Percentiles rank a stretch among this genome's conserved stretches.
phyloP scores from a whole-genome alignment of 2,329 filamentous ascomycete species.

The Gyromitra esculenta region DNA sequence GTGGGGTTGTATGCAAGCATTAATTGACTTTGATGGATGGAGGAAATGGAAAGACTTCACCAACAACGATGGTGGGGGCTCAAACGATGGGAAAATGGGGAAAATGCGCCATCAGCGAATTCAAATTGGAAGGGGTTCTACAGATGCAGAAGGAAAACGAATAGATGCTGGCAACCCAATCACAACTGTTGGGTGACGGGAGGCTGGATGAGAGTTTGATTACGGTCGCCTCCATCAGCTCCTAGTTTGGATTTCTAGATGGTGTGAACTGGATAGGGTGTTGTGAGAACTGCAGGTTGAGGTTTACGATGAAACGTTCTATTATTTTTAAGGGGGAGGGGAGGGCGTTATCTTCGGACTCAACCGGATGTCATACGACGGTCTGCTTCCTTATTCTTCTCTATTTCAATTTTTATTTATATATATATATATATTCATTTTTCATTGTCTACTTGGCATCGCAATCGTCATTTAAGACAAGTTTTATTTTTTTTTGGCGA shows the following conservation, averaged over 20 bases:
- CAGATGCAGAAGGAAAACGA: conserved; percentile 41
- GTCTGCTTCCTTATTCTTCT: conserved; percentile 4
- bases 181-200: conserved; percentile 35
- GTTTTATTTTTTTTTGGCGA: neutral
- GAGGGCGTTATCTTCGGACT: conserved; percentile 5
- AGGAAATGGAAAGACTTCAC: conserved; percentile 91
- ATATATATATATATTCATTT: conserved; percentile 13
- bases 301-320: conserved; percentile 37
- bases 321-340: conserved; percentile 6
- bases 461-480: conserved; percentile 28
- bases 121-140: conserved; percentile 31
- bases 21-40: conserved; percentile 99
- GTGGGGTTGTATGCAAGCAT: conserved; percentile 99
- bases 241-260: conserved; percentile 3
- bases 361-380: conserved; percentile 19
- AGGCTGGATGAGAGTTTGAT: conserved; percentile 7
- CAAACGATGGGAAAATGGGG: conserved; percentile 39
- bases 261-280: conserved; percentile 1
- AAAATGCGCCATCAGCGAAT: conserved; percentile 37
- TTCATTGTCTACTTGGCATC: conserved; percentile 32
- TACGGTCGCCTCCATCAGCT: conserved; percentile 8
- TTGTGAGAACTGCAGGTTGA: conserved; percentile 18
- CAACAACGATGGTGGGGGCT: conserved; percentile 56
- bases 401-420: conserved; percentile 7
- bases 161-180: conserved; percentile 37